A percentile compares a stretch with the other conserved stretches of the same genome.
These are phyloP conservation scores for Botrytis medusae DNA, from an alignment of 2,329 filamentous ascomycete species.

Conservation along the genomic window DNA sequence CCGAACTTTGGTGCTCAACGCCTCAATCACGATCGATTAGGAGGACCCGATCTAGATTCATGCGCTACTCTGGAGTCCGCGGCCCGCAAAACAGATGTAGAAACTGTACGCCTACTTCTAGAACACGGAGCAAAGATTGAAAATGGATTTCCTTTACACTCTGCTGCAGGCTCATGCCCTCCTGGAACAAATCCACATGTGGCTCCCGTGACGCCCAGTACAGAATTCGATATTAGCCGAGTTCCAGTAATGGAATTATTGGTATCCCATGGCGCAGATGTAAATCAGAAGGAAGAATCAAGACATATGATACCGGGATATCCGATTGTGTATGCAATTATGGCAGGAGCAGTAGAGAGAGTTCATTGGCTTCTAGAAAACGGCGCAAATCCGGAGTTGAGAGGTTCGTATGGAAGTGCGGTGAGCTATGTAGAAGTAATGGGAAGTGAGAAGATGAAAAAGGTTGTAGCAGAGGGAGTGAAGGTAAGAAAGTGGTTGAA, in stretches of 20 bases:
- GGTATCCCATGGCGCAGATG: not conserved
- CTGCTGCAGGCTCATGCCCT: not conserved
- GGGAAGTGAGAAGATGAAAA: constrained; percentile 3
- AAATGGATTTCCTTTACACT: not conserved
- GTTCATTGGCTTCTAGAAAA: constrained; percentile 21
- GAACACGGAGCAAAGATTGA: not conserved
- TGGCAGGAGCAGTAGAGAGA: constrained; percentile 5
- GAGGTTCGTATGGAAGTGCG: not conserved
- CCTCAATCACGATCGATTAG: not conserved
- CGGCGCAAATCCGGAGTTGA: constrained; percentile 8
- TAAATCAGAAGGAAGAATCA: not conserved
- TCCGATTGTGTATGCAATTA: constrained; percentile 2
- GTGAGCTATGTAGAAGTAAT: not conserved
- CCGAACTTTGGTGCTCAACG: not conserved
- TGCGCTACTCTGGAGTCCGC: not conserved
- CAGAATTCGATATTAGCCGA: not conserved
- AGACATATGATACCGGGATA: not conserved
- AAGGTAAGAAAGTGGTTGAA: not conserved
- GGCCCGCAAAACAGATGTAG: not conserved
- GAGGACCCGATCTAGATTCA: not conserved
- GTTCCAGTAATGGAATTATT: not conserved
- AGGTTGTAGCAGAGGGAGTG: not conserved
- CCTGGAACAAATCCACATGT: not conserved
- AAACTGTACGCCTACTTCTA: not conserved
- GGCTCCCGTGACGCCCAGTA: not conserved